These are phyloP conservation scores for Epichloe sp. DNA, from an alignment of 2,329 filamentous ascomycete species.

Conservation along the genomic window DNA sequence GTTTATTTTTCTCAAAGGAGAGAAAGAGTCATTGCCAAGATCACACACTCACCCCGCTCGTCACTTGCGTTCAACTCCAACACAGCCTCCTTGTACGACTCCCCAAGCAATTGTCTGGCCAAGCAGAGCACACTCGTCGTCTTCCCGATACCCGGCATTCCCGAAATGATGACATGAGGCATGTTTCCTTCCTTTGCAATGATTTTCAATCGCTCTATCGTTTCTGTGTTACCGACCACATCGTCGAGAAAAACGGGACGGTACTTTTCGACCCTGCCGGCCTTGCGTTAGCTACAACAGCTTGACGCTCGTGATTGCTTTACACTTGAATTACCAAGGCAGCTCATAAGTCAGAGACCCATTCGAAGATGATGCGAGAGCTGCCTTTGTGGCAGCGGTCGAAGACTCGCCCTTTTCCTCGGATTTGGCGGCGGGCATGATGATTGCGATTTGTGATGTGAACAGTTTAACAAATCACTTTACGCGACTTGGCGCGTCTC, in stretches of 20 bases:
- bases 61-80: conserved; percentile 93
- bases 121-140: conserved; percentile 92
- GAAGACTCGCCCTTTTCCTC: conserved; percentile 49
- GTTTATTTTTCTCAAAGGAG: not conserved
- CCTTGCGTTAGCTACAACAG: not conserved
- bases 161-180: conserved; percentile 98
- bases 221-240: conserved; percentile 95
- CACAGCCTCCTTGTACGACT: conserved; percentile 94
- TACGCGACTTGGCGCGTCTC: conserved; percentile 26
- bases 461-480: conserved; percentile 17
- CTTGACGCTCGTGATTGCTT: not conserved
- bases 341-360: conserved; percentile 54
- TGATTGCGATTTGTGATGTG: conserved; percentile 17
- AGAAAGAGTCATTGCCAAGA: not conserved
- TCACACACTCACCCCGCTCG: conserved; percentile 52
- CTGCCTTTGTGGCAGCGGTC: conserved; percentile 44
- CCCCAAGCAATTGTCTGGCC: conserved; percentile 78
- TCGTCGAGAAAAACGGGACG: conserved; percentile 89
- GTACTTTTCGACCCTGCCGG: conserved; percentile 89
- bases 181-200: conserved; percentile 98
- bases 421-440: conserved; percentile 38
- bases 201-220: conserved; percentile 92
- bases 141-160: conserved; percentile 98
- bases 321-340: conserved; percentile 47
- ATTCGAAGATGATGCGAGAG: conserved; percentile 35